phyloP scores from a whole-genome alignment of 1,139 yeast genomes.

The Fermentozyma sake region DNA sequence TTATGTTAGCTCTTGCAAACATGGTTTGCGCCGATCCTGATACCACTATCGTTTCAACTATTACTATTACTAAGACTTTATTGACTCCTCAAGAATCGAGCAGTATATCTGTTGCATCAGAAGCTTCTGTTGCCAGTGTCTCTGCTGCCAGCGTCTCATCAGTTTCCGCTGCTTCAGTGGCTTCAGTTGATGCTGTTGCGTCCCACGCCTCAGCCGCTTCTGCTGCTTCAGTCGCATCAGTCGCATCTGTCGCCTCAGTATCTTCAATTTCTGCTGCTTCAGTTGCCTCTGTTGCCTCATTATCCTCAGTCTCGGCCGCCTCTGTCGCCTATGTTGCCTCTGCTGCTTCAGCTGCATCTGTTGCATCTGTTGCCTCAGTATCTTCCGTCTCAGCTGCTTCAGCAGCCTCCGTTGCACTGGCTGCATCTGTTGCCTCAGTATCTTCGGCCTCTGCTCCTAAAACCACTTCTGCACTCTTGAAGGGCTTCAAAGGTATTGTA shows the following conservation, averaged over 20 bases:
- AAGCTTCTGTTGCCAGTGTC: slow-evolving; percentile 14
- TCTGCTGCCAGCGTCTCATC: slow-evolving; percentile 15
- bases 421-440: slow-evolving; percentile 10
- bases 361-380: slow-evolving; percentile 8
- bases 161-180: slow-evolving; percentile 11
- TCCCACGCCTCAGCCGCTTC: slow-evolving; percentile 11
- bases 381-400: slow-evolving; percentile 10
- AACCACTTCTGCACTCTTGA: slow-evolving; percentile 19
- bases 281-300: slow-evolving; percentile 6
- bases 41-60: slow-evolving; percentile 39
- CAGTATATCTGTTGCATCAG: slow-evolving; percentile 18
- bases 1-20: slow-evolving; percentile 22
- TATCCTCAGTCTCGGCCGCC: slow-evolving; percentile 9
- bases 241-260: slow-evolving; percentile 14
- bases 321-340: slow-evolving; percentile 5
- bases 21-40: slow-evolving; percentile 28
- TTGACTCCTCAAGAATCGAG: slow-evolving; percentile 40
- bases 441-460: slow-evolving; percentile 15
- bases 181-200: slow-evolving; percentile 11
- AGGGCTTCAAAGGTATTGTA: slow-evolving; percentile 40
- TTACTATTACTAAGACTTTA: slow-evolving; percentile 40
- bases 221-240: slow-evolving; percentile 15
- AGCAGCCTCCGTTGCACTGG: slow-evolving; percentile 9
- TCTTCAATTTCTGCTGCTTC: too few relatives aligned
- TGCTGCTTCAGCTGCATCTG: slow-evolving; percentile 6